Evolutionary conservation across 352 stramenopile genomes (phyloP), one percentile per base, ranked within the genome.

Genomic region (Globisporangium lucens): DNA sequence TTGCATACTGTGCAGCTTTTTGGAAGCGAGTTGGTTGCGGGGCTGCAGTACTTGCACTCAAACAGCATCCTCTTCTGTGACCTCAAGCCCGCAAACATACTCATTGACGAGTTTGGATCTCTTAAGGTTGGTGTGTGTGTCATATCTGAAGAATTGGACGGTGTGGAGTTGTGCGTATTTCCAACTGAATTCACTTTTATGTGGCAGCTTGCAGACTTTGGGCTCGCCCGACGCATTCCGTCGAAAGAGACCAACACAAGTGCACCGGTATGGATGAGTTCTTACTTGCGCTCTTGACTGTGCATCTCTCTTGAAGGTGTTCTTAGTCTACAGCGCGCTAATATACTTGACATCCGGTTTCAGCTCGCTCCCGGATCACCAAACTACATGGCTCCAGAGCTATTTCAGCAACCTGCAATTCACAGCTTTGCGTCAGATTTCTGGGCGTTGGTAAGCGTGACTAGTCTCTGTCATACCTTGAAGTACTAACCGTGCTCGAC

Each of bases 41-140:
- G 90, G 3, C 64, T 97, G 57, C 89, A 97, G 63, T 97, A 98
- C 66, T 67, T 98, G 27, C 94, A 98, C 73, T 70, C 75, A 7
- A 90, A 94, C 35, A 81, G 91, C 47, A 88, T 97, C 65, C 71
- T 98, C 38, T 97, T 93, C 74, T 96, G 93, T 66, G 93, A 98
- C 70, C 69, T 98, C 55, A 96, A 97, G 62, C 93, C 93, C 33
- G 82, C 85, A 43, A 98, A 97, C 64, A 76, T 98, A 12, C 79
- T 98, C 20, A 91, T 98, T 49, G 93, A 98, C 65, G 93, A 98
- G 63, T 97, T 93, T 62, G 94, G 94, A 9, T 95, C 95, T 24
- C 74, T 98, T 2, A 98, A 98, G 75, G 84, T 88, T 13, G 4
- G 61, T 69, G 15, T 30, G 15, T 30, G 33, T 24, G 17, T 4